These are phyloP conservation scores for Pneumocystis sp. DNA, from an alignment of 1,139 yeast species.

Conservation along the genomic window DNA sequence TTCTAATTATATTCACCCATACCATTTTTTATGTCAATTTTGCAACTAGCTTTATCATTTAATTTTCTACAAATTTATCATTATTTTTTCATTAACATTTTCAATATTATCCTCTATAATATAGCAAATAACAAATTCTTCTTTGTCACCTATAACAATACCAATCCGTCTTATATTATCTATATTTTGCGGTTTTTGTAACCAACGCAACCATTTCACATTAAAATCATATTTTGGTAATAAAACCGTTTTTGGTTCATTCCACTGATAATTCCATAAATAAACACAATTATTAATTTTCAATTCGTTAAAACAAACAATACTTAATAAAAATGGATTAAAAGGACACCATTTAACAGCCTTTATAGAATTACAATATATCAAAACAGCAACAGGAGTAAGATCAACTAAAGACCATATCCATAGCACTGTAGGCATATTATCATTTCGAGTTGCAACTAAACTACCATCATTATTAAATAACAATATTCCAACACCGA, in stretches of 20 bases:
- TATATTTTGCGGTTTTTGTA: slow-evolving; percentile 1
- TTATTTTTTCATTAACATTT: background rate
- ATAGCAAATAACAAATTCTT: background rate
- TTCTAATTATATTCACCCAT: background rate
- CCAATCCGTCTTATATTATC: background rate
- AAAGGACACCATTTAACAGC: slow-evolving; percentile 15
- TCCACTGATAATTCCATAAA: slow-evolving; percentile 11
- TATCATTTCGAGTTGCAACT: slow-evolving; percentile 14
- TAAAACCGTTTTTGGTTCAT: slow-evolving; percentile 6
- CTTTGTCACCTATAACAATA: background rate
- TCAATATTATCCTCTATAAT: background rate
- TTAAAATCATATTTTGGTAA: slow-evolving; percentile 11
- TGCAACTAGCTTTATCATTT: background rate
- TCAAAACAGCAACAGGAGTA: slow-evolving; percentile 14
- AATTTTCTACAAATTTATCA: background rate
- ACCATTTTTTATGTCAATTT: background rate
- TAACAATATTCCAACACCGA: slow-evolving; percentile 10
- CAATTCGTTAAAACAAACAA: slow-evolving; percentile 9
- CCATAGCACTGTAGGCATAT: slow-evolving; percentile 17
- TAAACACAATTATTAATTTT: slow-evolving; percentile 2
- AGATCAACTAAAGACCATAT: slow-evolving; percentile 15
- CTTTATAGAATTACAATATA: slow-evolving; percentile 7
- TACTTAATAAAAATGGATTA: slow-evolving; percentile 9
- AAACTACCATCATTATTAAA: slow-evolving; percentile 14
- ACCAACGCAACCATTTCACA: slow-evolving; percentile 7